Evolutionary conservation across 371 early-diverging fungal genomes (phyloP), one percentile per base, ranked within the genome.

Genomic region (Mortierella sp.): DNA sequence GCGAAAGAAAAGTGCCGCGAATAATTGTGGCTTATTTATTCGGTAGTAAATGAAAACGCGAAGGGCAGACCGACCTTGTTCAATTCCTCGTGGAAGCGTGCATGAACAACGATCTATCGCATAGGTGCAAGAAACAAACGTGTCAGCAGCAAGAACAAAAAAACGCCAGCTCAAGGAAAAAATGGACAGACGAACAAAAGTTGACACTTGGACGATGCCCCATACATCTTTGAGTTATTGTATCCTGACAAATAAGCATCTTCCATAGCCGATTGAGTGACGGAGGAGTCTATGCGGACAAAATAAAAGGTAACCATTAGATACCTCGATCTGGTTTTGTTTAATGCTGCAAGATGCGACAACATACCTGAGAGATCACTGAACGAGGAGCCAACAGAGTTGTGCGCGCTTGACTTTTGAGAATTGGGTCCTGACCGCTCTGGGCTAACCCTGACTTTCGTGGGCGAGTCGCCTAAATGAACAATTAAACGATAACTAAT

Each of bases 201-300:
- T 3, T 50, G 16, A 28, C 73, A 26, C 3, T 31, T 8, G 31
- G 16, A 63, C 31, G 19, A 28, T 38, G 48, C 28, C 4, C 57
- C 82, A 81, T 90, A 92, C 93, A 89, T 90, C 81, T 91, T 93
- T 0, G 93, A 92, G 26, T 90, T 84, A 77, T 91, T 92, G 70
- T 90, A 90, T 34, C 91, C 91, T 16, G 92, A 92, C 47, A 93
- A 58, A 55, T 91, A 90, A 0, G 92, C 93, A 72, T 93, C 93
- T 60, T 93, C 93, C 81, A 93, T 78, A 7, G 93, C 93, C 2
- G 93, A 93, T 73, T 90, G 91, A 1, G 93, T 93, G 13, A 93
- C 88, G 16, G 93, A 92, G 11, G 93, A 89, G 72, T 93, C 92
- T 88, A 34, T 34, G 45, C 24, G 52, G 65, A 77, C 44, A 6